Evolutionary conservation across 225 moss, liverwort and hornwort species (phyloP).

Genomic region (Marchantia paleacea): DNA sequence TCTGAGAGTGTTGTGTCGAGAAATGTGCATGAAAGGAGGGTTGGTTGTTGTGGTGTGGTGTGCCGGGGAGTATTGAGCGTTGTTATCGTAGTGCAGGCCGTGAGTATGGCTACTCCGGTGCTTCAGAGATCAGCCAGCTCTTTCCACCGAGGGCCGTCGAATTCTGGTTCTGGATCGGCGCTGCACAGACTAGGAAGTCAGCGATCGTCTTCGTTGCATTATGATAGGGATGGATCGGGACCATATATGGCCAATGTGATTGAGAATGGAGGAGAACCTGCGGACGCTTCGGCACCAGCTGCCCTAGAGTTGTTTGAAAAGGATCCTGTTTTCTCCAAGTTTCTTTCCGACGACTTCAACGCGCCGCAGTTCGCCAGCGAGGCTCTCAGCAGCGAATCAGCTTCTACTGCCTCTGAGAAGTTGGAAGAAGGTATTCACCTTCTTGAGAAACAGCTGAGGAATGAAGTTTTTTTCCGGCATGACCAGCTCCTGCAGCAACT

Average conservation of each 20-base stretch:
- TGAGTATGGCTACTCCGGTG: slow-evolving; percentile 60
- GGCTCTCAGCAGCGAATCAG: slow-evolving; percentile 81
- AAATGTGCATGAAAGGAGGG: not conserved
- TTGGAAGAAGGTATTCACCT: slow-evolving; percentile 85
- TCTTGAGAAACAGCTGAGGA: slow-evolving; percentile 93
- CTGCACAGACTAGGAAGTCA: slow-evolving; percentile 58
- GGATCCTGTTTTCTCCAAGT: slow-evolving; percentile 78
- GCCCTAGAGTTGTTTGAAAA: slow-evolving; percentile 86
- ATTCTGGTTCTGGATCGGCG: slow-evolving; percentile 24
- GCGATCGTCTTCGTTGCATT: slow-evolving; percentile 56
- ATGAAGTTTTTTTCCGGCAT: slow-evolving; percentile 78
- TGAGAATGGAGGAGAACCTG: slow-evolving; percentile 53
- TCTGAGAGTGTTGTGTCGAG: not conserved
- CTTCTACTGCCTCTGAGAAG: slow-evolving; percentile 94
- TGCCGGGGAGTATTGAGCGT: not conserved
- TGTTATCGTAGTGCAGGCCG: not conserved
- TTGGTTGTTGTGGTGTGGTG: not conserved
- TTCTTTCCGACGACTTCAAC: slow-evolving; percentile 84
- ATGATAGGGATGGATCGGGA: slow-evolving; percentile 59
- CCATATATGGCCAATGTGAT: slow-evolving; percentile 37
- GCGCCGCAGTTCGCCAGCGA: slow-evolving; percentile 89
- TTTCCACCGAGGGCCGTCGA: slow-evolving; percentile 45
- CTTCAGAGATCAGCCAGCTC: slow-evolving; percentile 57
- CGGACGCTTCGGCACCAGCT: slow-evolving; percentile 61
- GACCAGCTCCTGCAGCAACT: slow-evolving; percentile 89